Evolutionary conservation across 441 rosid species (phyloP).

Genomic region (Theobroma grandiflorum): DNA sequence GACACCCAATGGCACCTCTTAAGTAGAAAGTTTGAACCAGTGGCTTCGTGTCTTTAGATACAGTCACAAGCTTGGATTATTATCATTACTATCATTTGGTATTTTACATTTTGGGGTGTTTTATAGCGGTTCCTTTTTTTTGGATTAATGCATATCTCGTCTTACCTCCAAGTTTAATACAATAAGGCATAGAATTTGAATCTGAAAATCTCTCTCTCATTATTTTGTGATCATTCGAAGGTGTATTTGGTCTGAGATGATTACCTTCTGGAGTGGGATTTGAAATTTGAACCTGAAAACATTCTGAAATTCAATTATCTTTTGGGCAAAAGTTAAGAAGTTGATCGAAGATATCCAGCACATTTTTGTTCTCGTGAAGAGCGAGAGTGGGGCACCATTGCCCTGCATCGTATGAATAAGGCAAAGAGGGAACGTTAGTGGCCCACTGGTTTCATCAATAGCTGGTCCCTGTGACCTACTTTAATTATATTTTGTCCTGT

Average conservation of each 20-base stretch:
- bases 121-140: neutral
- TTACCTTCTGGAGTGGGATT: neutral
- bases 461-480: neutral
- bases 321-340: neutral
- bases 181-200: neutral
- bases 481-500: neutral
- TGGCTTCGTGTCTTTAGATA: neutral
- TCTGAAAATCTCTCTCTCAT: neutral
- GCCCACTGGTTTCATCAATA: conserved; percentile 2
- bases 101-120: neutral
- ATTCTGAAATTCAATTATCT: neutral
- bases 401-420: neutral
- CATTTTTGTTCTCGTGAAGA: neutral
- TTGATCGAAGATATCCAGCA: neutral
- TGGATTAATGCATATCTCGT: neutral
- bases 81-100: neutral
- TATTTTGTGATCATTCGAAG: neutral
- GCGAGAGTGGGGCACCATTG: neutral
- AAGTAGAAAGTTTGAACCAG: neutral
- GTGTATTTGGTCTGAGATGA: neutral
- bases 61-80: neutral
- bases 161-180: neutral
- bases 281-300: conserved; percentile 10
- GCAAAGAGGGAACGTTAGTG: neutral
- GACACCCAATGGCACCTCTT: neutral